Evolutionary conservation across 257 asterid genomes (phyloP), one percentile per base, ranked within the genome.

Genomic region (Marsdenia floribunda): DNA sequence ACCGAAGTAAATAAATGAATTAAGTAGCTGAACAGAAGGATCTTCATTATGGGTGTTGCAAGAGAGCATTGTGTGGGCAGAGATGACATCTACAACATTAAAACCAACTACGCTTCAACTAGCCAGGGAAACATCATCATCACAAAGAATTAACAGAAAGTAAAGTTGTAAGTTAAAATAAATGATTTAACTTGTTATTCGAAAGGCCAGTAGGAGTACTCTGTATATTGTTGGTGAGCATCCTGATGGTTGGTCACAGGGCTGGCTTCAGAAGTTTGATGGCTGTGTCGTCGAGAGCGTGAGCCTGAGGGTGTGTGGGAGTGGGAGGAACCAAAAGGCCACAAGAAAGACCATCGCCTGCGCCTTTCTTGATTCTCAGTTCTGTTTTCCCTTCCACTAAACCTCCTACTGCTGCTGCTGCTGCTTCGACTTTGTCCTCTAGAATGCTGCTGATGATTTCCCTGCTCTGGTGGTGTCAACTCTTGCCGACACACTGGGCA

Each of bases 401-500:
- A 68, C 78, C 90, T 82, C 79, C 87, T 78, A 40, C 87, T 87
- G 80, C 33, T 29, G 33, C 33, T 29, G 33, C 33, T 29, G 33
- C 88, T 73, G 83, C 86, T 88, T 49, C 86, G 77, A 49, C 24
- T 86, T 47, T 77, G 83, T 66, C 80, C 86, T 76, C 91, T 82
- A n/a, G 82, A 68, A 76, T 73, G 84, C 68, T 73, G 82, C 77
- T 73, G 85, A 63, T 73, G 82, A 64, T 75, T 46, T 57, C 22
- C 68, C 26, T 69, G 70, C 76, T 77, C 82, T 5, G 80, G 38
- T 50, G 80, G 44, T 50, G 75, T 60, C 37, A 93, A 68, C 86
- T 88, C 97, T 71, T 85, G 81, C 3, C 98, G 86, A 82, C 98
- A 93, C 73, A 93, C 96, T 7, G 98, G 98, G 82, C 98, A 93